A percentile compares a stretch with the other conserved stretches of the same genome.
Evolutionary conservation across 305 asterid species (phyloP).

Genomic region (Rubia tinctorum): DNA sequence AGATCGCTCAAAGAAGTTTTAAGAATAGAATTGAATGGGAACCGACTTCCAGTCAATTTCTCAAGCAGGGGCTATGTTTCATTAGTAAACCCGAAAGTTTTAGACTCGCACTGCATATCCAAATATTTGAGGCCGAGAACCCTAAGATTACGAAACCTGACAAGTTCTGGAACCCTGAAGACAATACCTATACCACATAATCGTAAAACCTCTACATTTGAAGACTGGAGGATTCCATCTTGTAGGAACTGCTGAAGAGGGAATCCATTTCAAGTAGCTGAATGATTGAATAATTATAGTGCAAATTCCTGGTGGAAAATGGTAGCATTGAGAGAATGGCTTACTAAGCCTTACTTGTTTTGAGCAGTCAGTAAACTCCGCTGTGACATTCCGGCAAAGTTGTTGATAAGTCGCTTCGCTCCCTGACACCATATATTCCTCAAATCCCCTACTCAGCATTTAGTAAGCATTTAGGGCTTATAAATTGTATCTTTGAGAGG

Average conservation of each 20-base stretch:
- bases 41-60: not conserved
- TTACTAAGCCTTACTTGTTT: conserved; percentile 65
- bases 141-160: not conserved
- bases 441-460: conserved; percentile 73
- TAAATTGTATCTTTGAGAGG: no score
- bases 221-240: not conserved
- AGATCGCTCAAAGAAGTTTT: no score
- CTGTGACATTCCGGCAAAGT: conserved; percentile 83
- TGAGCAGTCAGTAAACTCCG: conserved; percentile 86
- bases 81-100: not conserved
- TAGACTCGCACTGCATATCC: not conserved
- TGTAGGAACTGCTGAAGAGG: no score
- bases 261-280: no score
- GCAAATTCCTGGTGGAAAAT: no score
- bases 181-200: not conserved
- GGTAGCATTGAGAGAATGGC: conserved; percentile 19
- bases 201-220: not conserved
- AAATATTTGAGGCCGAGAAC: not conserved
- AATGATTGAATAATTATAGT: no score
- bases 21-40: not conserved
- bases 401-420: conserved; percentile 77
- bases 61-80: not conserved
- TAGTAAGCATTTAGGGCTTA: no score
- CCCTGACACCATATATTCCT: conserved; percentile 71
- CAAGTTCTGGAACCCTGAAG: not conserved